A percentile compares a stretch with the other conserved stretches of the same genome.
Evolutionary conservation across 768 basidiomycete genomes (phyloP).

Genomic region (Grammothele lineata): DNA sequence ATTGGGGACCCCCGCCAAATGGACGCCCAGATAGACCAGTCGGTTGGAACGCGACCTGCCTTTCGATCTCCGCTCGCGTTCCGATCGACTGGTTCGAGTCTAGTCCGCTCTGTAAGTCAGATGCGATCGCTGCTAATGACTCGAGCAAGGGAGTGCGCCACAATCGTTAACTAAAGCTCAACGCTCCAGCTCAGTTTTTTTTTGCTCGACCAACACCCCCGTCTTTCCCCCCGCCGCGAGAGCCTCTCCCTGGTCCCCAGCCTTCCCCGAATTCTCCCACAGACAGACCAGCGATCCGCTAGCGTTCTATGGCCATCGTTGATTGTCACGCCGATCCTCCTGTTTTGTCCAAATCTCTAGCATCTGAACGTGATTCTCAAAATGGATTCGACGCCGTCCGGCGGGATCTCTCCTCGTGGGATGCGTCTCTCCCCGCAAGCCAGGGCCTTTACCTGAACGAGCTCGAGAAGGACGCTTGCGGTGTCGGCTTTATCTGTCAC

Average conservation of each 20-base stretch:
- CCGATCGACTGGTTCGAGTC: too few species aligned
- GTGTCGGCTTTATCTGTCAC: conserved; percentile 97
- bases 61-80: too few species aligned
- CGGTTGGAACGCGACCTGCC: too few species aligned
- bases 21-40: too few species aligned
- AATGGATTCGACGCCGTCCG: conserved; percentile 71
- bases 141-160: too few species aligned
- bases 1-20: too few species aligned
- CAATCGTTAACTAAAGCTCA: too few species aligned
- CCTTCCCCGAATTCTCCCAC: background rate
- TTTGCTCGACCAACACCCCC: too few species aligned
- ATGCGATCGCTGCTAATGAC: too few species aligned
- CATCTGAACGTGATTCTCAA: conserved; percentile 37
- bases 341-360: conserved; percentile 20
- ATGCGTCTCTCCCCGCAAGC: conserved; percentile 75
- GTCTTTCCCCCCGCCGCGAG: background rate
- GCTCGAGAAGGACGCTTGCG: conserved; percentile 91
- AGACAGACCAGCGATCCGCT: conserved; percentile 16
- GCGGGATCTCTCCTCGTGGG: conserved; percentile 74
- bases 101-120: too few species aligned
- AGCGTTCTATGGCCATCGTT: conserved; percentile 30
- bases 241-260: background rate
- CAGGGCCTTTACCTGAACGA: conserved; percentile 90
- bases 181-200: too few species aligned
- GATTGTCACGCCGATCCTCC: conserved; percentile 20